These are phyloP conservation scores for Pythium graminicola DNA, from an alignment of 352 stramenopile species.

Conservation along the genomic window DNA sequence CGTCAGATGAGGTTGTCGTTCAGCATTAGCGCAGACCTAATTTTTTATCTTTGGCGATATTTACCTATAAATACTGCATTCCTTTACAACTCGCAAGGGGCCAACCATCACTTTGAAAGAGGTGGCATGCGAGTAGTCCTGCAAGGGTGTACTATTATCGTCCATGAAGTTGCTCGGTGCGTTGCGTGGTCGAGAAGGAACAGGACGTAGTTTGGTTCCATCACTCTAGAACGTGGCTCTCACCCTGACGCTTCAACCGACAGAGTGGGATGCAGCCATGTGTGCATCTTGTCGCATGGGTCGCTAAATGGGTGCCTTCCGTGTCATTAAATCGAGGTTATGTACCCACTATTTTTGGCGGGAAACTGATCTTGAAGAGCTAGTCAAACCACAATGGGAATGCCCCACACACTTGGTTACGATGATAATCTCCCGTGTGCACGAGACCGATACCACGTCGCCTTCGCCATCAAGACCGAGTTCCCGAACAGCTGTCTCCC, in stretches of 20 bases:
- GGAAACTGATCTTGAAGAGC: background rate
- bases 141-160: no score
- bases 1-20: conserved; percentile 51
- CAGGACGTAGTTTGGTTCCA: no score
- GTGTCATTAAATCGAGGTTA: background rate
- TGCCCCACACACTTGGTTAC: background rate
- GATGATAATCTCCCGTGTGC: conserved; percentile 20
- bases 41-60: conserved; percentile 55
- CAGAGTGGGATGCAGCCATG: no score
- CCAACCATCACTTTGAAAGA: no score
- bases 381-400: background rate
- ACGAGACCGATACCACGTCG: background rate
- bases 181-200: no score
- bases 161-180: no score
- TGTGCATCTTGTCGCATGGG: no score
- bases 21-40: conserved; percentile 49
- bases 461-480: background rate
- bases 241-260: no score
- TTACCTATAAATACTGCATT: conserved; percentile 38
- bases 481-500: conserved; percentile 9
- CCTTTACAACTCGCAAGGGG: background rate
- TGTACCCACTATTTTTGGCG: conserved; percentile 8
- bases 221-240: no score
- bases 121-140: no score
- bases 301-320: no score